Conservation (phyloP, 1,139 yeast genomes). For the Hemisphaericaspora xylanilytica region DNA sequence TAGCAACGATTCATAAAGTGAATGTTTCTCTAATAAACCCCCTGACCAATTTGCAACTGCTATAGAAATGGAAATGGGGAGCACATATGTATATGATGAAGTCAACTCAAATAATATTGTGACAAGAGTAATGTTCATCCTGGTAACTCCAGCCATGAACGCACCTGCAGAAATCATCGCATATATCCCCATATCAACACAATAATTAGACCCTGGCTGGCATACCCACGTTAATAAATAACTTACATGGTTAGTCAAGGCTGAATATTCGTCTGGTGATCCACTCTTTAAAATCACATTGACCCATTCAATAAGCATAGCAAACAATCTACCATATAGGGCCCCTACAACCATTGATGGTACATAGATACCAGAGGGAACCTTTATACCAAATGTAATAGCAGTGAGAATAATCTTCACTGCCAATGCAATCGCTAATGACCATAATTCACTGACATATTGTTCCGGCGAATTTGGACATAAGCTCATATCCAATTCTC, state of each 20-base stretch:
- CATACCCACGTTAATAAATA: conserved; percentile 20
- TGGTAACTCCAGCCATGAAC: conserved; percentile 65
- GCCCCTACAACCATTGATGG: conserved; percentile 74
- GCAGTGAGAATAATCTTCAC: conserved; percentile 49
- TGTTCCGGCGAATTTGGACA: conserved; percentile 39
- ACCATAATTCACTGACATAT: conserved; percentile 32
- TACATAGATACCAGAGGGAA: conserved; percentile 67
- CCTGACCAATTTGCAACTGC: conserved; percentile 63
- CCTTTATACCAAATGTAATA: conserved; percentile 58
- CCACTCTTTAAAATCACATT: conserved; percentile 21
- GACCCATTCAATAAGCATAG: conserved; percentile 45
- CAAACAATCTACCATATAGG: conserved; percentile 55
- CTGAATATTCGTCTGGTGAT: conserved; percentile 13
- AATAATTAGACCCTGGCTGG: conserved; percentile 16
- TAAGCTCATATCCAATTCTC: conserved; percentile 28
- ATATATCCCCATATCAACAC: conserved; percentile 60
- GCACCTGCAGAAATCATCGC: conserved; percentile 69
- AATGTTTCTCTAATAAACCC: conserved; percentile 49
- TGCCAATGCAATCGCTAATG: conserved; percentile 42
- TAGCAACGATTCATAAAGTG: conserved; percentile 52
- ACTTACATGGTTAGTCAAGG: conserved; percentile 4
- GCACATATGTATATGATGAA: conserved; percentile 57
- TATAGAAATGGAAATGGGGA: conserved; percentile 58
- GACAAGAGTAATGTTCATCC: conserved; percentile 63
- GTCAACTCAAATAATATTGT: conserved; percentile 61